Conservation (phyloP, 257 asterid genomes). For the Solanum lignicaule region DNA sequence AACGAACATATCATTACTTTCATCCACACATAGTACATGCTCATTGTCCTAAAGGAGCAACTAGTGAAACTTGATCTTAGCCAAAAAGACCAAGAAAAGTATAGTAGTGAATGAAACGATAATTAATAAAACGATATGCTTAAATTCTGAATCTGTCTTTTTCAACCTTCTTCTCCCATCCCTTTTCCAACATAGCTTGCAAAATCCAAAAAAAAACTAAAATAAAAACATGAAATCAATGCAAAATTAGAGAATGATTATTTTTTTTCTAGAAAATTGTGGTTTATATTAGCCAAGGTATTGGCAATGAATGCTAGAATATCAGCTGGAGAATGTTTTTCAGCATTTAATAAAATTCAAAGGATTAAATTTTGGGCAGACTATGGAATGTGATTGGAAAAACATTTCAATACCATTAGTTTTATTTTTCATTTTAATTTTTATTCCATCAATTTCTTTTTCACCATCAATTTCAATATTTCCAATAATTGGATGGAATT, state of each 20-base stretch:
- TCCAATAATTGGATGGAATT: constrained; percentile 5
- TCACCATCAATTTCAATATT: background rate
- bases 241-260: background rate
- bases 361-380: constrained; percentile 15
- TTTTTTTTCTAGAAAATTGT: background rate
- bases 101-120: background rate
- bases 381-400: constrained; percentile 34
- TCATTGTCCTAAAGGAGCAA: background rate
- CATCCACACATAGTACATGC: background rate
- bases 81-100: constrained; percentile 41
- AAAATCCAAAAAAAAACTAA: background rate
- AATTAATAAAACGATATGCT: background rate
- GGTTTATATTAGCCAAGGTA: background rate
- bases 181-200: background rate
- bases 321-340: constrained; percentile 9
- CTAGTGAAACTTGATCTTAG: constrained; percentile 27
- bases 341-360: constrained; percentile 3
- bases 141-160: background rate
- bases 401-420: constrained; percentile 37
- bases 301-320: constrained; percentile 3
- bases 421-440: constrained; percentile 15
- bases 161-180: background rate
- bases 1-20: background rate
- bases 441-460: background rate
- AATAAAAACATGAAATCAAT: background rate